These are phyloP conservation scores for Leishmania major DNA, from an alignment of 208 protist genomes.

Conservation along the genomic window DNA sequence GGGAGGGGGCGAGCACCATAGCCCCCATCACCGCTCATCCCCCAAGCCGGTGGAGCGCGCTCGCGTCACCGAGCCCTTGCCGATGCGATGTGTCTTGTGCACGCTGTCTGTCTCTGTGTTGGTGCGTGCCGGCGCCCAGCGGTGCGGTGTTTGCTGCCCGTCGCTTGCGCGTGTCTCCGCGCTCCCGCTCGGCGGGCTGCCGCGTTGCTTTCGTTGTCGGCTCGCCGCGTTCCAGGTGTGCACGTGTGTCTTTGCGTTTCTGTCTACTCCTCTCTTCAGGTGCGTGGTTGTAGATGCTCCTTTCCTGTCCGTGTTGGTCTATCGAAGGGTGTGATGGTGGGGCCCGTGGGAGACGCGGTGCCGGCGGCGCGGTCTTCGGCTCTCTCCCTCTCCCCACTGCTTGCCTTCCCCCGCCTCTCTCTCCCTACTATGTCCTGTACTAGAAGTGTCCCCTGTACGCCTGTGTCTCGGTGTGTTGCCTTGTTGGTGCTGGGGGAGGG, in stretches of 20 bases:
- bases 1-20: background rate
- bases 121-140: background rate
- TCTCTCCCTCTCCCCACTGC: background rate
- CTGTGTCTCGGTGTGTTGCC: background rate
- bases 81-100: background rate
- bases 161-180: background rate
- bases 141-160: background rate
- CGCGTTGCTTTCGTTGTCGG: background rate
- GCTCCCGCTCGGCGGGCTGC: background rate
- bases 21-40: background rate
- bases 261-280: background rate
- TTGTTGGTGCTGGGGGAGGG: background rate
- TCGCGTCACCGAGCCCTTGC: background rate
- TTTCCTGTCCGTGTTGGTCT: background rate
- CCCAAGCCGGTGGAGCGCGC: background rate
- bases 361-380: background rate
- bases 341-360: background rate
- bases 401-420: background rate
- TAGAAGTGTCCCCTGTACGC: background rate
- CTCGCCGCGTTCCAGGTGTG: background rate
- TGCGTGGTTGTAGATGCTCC: background rate
- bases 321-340: background rate
- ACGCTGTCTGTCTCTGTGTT: background rate
- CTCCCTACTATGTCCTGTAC: background rate
- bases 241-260: background rate